These are phyloP conservation scores for Arxiozyma heterogenica DNA, from an alignment of 1,139 yeast species.

Conservation along the genomic window DNA sequence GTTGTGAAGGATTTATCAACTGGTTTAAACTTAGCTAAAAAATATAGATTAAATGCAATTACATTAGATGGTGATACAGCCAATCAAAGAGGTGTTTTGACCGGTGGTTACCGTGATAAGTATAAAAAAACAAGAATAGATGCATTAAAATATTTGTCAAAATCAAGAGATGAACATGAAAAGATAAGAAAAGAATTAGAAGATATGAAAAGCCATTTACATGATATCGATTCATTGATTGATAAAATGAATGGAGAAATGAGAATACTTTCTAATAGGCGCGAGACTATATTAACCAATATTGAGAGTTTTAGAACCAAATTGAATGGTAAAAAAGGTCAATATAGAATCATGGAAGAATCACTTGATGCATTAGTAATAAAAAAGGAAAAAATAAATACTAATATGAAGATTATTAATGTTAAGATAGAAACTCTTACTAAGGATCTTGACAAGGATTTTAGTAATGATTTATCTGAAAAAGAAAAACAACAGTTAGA, in stretches of 20 bases:
- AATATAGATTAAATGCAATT: conserved; percentile 60
- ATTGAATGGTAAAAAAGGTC: conserved; percentile 36
- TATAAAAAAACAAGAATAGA: conserved; percentile 55
- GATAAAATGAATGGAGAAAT: conserved; percentile 41
- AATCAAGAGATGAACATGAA: conserved; percentile 41
- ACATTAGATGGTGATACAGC: conserved; percentile 90
- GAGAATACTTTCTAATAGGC: conserved; percentile 36
- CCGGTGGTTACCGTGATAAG: conserved; percentile 82
- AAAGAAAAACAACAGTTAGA: conserved; percentile 40
- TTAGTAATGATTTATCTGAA: conserved; percentile 43
- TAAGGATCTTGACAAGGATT: conserved; percentile 46
- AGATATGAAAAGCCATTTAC: conserved; percentile 33
- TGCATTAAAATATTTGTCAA: conserved; percentile 48
- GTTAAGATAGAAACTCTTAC: conserved; percentile 36
- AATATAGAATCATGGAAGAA: conserved; percentile 38
- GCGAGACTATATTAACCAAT: conserved; percentile 35
- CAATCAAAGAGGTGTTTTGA: conserved; percentile 71
- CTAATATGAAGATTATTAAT: conserved; percentile 21
- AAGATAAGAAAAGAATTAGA: conserved; percentile 35
- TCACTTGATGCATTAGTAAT: conserved; percentile 32
- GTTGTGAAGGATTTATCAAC: conserved; percentile 63
- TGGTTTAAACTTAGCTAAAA: conserved; percentile 62
- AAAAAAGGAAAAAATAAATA: conserved; percentile 24
- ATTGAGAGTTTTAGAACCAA: conserved; percentile 40
- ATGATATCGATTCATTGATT: conserved; percentile 38